Base-by-base conservation (phyloP, 108 stramenopile genomes). In the Skeletonema costatum region DNA sequence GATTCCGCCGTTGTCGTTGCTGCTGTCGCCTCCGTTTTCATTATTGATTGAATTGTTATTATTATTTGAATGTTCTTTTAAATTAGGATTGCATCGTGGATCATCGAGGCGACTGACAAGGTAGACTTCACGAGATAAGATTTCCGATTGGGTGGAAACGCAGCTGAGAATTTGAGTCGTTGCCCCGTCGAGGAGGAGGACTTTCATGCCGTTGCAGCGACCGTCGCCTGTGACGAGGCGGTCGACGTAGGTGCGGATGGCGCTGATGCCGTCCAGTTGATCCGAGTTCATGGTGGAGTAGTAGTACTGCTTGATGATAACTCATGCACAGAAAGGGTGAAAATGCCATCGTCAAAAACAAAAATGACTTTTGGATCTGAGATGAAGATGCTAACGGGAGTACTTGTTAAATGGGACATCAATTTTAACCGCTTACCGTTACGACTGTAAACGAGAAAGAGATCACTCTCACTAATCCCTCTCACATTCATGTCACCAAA, bases 91-190 rank as follows among this genome's bases (percentile, higher is more conserved):
- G 25, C 60, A 12, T 9, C 35, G 19, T 32, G 89, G 86, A 61
- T 80, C 78, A 64, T 91, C 93, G 59, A 96, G 64, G 7, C 88
- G 80, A 16, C 87, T 84, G 1, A 97, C 94, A 12, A 97, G 75
- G 66, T 97, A 96, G 1, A 97, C 93, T 74, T 99, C 94, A 12
- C 87, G 74, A 30, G 75, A 75, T 42, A 98, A 50, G 29, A 99
- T 95, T 78, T 98, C 94, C 9, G 93, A 91, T 74, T 97, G 97
- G 12, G 94, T 88, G 42, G 92, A 91, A 0, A 97, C 97, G 58
- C 92, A 96, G 50, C 90, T 88, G 4, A 97, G 87, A 48, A 92
- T 92, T 78, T 95, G 93, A 2, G 96, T 98, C 32, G 98, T 99
- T 19, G 81, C 71, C 29, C 81, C 87, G 85, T 99, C 98, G 62